Percentiles rank a stretch among this genome's conserved stretches.
Evolutionary conservation across 805 yeast species (phyloP).

Genomic region (Blastobotrys peoriensis): DNA sequence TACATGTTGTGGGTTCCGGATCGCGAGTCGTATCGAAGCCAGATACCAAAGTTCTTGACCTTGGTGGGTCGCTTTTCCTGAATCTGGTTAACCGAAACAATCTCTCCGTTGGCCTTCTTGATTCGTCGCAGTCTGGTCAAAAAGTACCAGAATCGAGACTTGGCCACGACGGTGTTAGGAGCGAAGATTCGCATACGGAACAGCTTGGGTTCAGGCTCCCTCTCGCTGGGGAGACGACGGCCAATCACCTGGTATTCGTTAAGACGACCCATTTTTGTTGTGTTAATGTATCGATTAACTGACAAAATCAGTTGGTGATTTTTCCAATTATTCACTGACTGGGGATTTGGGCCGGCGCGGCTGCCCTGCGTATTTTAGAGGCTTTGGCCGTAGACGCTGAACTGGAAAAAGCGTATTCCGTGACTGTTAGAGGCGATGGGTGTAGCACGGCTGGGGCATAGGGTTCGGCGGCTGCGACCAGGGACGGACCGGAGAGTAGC

Average conservation of each 20-base stretch:
- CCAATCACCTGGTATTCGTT: constrained; percentile 99
- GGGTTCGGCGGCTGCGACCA: too few relatives aligned
- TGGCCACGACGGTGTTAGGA: constrained; percentile 97
- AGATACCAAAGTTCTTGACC: constrained; percentile 99
- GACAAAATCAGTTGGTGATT: not conserved
- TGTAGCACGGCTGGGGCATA: too few relatives aligned
- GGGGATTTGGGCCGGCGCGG: not conserved
- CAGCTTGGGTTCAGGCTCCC: constrained; percentile 99
- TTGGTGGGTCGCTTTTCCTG: constrained; percentile 96
- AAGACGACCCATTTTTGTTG: constrained; percentile 78
- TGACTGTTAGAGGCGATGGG: too few relatives aligned
- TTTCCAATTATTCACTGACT: not conserved
- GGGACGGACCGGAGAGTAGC: too few relatives aligned
- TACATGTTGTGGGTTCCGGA: constrained; percentile 99
- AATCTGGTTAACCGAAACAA: constrained; percentile 87
- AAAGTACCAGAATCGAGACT: constrained; percentile 99
- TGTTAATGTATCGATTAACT: not conserved
- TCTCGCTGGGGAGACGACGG: constrained; percentile 99
- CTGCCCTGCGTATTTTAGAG: not conserved
- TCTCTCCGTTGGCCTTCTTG: constrained; percentile 99
- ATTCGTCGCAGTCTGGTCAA: constrained; percentile 99
- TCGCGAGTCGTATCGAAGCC: constrained; percentile 99
- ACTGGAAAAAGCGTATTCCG: too few relatives aligned
- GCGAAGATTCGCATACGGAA: constrained; percentile 99
- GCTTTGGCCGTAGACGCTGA: too few relatives aligned